phyloP scores from a whole-genome alignment of 2,329 filamentous ascomycete species.

The Cladosporium sp. region DNA sequence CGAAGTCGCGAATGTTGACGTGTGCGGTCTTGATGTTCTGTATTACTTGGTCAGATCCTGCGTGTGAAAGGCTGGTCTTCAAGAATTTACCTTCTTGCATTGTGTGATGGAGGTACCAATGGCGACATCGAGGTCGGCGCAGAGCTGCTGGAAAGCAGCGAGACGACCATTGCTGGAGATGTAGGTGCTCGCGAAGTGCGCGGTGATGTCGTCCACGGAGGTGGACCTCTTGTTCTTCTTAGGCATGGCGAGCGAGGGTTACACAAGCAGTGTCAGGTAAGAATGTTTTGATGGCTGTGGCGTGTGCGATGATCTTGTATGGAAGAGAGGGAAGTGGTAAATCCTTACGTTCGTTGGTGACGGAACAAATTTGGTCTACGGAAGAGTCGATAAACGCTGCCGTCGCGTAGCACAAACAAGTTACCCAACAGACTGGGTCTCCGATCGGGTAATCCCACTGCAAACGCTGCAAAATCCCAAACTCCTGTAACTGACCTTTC shows the following conservation, averaged over 20 bases:
- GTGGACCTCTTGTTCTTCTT: not conserved
- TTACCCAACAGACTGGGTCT: not conserved
- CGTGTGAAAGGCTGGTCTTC: no score
- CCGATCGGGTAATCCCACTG: not conserved
- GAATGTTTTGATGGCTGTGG: not conserved
- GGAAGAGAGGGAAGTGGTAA: not conserved
- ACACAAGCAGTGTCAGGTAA: not conserved
- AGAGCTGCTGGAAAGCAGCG: not conserved
- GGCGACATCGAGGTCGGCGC: not conserved
- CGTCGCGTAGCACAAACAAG: not conserved
- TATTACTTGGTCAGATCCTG: not conserved
- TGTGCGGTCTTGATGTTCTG: not conserved
- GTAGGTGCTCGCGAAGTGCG: not conserved
- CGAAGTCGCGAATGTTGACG: slow-evolving; percentile 7
- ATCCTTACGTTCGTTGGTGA: not conserved
- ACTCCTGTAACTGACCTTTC: no score
- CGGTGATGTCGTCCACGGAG: not conserved
- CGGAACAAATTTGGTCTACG: not conserved
- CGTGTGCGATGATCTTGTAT: not conserved
- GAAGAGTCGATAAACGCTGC: not conserved
- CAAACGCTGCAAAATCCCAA: not conserved
- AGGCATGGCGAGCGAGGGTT: not conserved
- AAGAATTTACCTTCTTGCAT: not conserved
- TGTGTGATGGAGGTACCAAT: not conserved
- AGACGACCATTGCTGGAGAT: not conserved